phyloP scores from a whole-genome alignment of 108 stramenopile species.

The Cyclotella atomus region DNA sequence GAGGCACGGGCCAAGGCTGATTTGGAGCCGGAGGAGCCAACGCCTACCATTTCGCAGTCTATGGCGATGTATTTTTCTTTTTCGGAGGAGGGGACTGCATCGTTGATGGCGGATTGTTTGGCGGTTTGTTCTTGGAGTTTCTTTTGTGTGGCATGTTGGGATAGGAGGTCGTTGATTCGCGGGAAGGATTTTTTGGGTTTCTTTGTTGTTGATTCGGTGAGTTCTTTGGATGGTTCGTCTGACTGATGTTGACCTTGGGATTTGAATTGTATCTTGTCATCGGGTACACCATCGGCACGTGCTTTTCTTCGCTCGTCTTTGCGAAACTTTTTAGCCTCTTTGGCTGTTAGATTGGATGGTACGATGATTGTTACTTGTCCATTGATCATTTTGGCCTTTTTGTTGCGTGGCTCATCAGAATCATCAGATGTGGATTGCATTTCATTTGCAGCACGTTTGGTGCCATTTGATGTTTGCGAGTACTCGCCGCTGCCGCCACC shows the following conservation, averaged over 20 bases:
- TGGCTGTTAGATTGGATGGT: constrained; percentile 55
- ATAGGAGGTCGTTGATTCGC: constrained; percentile 73
- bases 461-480: background rate
- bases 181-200: constrained; percentile 63
- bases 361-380: constrained; percentile 37
- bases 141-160: constrained; percentile 57
- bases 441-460: constrained; percentile 34
- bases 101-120: constrained; percentile 47
- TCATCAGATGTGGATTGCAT: constrained; percentile 7
- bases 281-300: constrained; percentile 55
- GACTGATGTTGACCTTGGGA: constrained; percentile 36
- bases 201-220: background rate
- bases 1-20: constrained; percentile 90
- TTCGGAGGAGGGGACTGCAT: constrained; percentile 46
- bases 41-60: constrained; percentile 99
- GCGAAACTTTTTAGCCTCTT: constrained; percentile 84
- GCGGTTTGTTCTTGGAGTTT: constrained; percentile 38
- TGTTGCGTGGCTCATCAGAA: background rate
- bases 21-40: constrained; percentile 81
- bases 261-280: constrained; percentile 60
- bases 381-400: constrained; percentile 17
- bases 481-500: background rate
- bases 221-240: background rate
- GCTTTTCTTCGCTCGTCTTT: constrained; percentile 81
- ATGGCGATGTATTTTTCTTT: constrained; percentile 77